Evolutionary conservation across 306 rosid species (phyloP), one percentile per base, ranked within the genome.

Genomic region (Glycyrrhiza uralensis): DNA sequence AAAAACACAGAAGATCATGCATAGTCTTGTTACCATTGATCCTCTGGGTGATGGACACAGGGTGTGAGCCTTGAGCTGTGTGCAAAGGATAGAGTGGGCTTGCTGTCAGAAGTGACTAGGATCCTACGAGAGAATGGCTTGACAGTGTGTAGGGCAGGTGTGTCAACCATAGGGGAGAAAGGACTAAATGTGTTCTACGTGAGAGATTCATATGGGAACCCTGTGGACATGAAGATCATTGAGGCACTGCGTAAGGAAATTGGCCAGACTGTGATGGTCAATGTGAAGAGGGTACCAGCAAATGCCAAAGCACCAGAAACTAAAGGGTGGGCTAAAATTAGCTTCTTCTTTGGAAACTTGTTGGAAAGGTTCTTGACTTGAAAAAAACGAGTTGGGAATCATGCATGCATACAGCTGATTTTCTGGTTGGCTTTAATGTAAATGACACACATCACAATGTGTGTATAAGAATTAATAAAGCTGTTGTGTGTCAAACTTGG

Each of bases 271-370:
- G 82, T 81, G 83, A 85, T 84, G 89, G 85, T 90, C 6, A 83
- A 82, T 32, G 97, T 90, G 69, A 89, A 90, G 87, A 90, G 83
- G 80, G 82, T 81, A 26, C 85, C 97, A 20, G 68, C 68, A 38
- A 79, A 62, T 76, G 75, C 87, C 66, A 85, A 75, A 76, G 86
- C 76, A 44, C 80, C 91, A n/a, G 96, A 82, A 67, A 82, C 78
- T 9, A 55, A 76, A 57, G 95, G 90, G 76, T 85, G 94, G 96
- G 85, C 86, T 23, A 93, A 89, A 77, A 86, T 87, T 3, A 86
- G 89, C 73, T 90, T 93, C 92, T 93, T 87, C 88, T 89, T 90
- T 63, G 92, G 96, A 1, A 86, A 87, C 88, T 83, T 86, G 88
- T 71, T 91, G 19, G 94, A 93, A 77, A 87, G 82, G 76, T 86